These are phyloP conservation scores for Rhinocladiella mackenziei DNA, from an alignment of 2,329 filamentous ascomycete genomes.

Conservation along the genomic window DNA sequence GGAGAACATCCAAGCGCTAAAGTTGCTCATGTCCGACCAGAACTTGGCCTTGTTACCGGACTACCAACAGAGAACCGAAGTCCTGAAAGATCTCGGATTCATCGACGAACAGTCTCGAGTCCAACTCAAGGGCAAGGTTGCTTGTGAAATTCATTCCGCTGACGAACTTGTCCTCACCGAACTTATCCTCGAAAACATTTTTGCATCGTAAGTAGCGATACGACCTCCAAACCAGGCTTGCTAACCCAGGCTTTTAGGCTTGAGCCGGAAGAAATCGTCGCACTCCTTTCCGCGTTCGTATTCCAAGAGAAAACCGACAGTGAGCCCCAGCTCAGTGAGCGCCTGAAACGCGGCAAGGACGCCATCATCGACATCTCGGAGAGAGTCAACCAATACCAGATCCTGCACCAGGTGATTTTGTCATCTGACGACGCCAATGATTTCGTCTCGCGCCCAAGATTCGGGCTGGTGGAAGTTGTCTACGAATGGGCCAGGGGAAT, in stretches of 20 bases:
- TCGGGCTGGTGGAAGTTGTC: constrained; percentile 94
- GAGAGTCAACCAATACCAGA: constrained; percentile 87
- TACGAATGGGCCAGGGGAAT: constrained; percentile 98
- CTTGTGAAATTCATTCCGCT: constrained; percentile 95
- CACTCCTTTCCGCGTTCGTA: constrained; percentile 87
- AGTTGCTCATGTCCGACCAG: constrained; percentile 88
- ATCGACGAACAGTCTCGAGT: constrained; percentile 84
- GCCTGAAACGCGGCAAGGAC: constrained; percentile 74
- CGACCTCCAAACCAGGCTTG: not conserved
- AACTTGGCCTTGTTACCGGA: constrained; percentile 93
- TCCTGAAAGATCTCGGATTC: constrained; percentile 87
- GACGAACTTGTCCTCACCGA: constrained; percentile 96
- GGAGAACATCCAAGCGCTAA: constrained; percentile 83
- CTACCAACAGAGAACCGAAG: constrained; percentile 90
- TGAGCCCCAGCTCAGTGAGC: constrained; percentile 74
- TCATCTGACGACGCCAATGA: constrained; percentile 87
- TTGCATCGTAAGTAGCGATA: constrained; percentile 75
- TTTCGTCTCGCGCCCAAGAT: constrained; percentile 79
- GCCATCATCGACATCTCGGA: constrained; percentile 88
- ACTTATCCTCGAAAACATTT: constrained; percentile 90
- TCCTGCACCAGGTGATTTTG: constrained; percentile 84
- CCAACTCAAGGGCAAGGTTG: constrained; percentile 95
- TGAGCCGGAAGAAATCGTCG: constrained; percentile 76
- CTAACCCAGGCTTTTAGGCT: constrained; percentile 7
- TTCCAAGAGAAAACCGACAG: constrained; percentile 94